Conservation (phyloP, 1,139 yeast genomes). For the Suhomyces bribrorum region DNA sequence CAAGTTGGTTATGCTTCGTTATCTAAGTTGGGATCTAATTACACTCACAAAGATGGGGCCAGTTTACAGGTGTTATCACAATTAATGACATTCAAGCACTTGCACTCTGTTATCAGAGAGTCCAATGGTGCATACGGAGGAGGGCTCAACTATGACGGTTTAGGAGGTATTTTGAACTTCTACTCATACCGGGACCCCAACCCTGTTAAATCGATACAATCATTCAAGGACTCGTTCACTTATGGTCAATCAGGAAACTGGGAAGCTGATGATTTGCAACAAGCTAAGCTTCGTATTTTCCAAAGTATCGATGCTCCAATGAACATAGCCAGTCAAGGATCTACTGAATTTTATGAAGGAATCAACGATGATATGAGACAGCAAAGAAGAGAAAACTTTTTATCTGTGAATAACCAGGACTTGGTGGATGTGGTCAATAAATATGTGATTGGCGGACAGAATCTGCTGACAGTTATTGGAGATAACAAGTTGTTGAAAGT, state of each 20-base stretch:
- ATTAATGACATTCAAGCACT: constrained; percentile 74
- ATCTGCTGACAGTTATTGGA: constrained; percentile 54
- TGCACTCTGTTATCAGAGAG: constrained; percentile 90
- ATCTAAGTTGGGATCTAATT: constrained; percentile 67
- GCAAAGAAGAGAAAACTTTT: constrained; percentile 68
- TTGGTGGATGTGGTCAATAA: constrained; percentile 62
- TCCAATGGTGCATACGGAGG: constrained; percentile 99
- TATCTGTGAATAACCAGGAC: constrained; percentile 65
- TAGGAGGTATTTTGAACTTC: constrained; percentile 77
- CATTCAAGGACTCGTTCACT: constrained; percentile 58
- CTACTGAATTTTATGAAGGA: constrained; percentile 62
- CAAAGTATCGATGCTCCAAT: constrained; percentile 91
- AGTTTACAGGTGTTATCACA: constrained; percentile 81
- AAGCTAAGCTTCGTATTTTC: constrained; percentile 87
- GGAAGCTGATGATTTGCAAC: constrained; percentile 69
- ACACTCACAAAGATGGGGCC: constrained; percentile 76
- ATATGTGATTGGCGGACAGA: constrained; percentile 45
- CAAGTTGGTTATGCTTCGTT: constrained; percentile 85
- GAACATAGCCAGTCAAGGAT: constrained; percentile 78
- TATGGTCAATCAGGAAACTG: constrained; percentile 56
- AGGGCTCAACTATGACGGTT: constrained; percentile 80
- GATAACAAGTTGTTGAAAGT: constrained; percentile 39
- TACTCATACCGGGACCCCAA: constrained; percentile 95
- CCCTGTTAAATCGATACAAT: constrained; percentile 65
- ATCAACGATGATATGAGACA: constrained; percentile 82